These are phyloP conservation scores for Calycina marina DNA, from an alignment of 2,329 filamentous ascomycete genomes.

Conservation along the genomic window DNA sequence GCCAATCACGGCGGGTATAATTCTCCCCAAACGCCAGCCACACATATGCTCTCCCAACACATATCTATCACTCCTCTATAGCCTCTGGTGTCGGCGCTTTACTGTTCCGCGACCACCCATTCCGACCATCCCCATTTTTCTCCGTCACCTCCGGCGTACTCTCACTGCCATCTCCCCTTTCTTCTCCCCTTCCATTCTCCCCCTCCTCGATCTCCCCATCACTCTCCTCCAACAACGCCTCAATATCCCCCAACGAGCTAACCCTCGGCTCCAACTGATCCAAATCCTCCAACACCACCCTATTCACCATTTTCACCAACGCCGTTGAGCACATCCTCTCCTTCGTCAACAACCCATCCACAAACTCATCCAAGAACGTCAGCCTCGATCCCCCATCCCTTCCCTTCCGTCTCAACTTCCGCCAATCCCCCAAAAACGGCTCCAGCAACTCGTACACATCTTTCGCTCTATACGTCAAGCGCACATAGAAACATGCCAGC, in stretches of 20 bases:
- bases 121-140: too few species aligned
- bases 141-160: too few species aligned
- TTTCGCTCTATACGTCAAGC: conserved; percentile 68
- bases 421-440: conserved; percentile 63
- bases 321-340: conserved; percentile 84
- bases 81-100: too few species aligned
- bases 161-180: conserved; percentile 24
- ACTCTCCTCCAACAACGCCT: conserved; percentile 44
- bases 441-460: conserved; percentile 72
- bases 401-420: conserved; percentile 69
- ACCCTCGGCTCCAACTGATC: conserved; percentile 75
- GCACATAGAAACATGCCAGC: conserved; percentile 83
- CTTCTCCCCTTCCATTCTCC: conserved; percentile 5
- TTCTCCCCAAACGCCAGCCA: too few species aligned
- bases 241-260: conserved; percentile 69
- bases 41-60: too few species aligned
- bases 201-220: conserved; percentile 4
- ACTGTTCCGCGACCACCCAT: too few species aligned
- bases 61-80: too few species aligned
- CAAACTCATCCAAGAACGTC: conserved; percentile 79
- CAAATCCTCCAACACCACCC: conserved; percentile 74
- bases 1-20: too few species aligned
- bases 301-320: conserved; percentile 76
- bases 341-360: conserved; percentile 81
- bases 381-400: conserved; percentile 55